A percentile compares a stretch with the other conserved stretches of the same genome.
Conservation (phyloP, 371 early-diverging fungal genomes). For the Umbelopsis sp. region DNA sequence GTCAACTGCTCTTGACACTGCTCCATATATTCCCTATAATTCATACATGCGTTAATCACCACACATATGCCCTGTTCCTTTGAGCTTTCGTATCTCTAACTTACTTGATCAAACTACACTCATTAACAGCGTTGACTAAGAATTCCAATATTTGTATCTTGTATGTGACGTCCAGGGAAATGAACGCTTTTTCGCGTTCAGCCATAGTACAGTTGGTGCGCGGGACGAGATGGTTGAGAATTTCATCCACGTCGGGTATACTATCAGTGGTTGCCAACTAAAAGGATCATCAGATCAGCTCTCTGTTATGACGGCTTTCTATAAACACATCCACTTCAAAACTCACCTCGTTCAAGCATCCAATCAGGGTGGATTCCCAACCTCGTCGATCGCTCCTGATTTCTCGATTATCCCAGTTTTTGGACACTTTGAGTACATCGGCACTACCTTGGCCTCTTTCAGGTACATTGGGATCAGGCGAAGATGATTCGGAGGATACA, state of each 20-base stretch:
- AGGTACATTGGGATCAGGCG: not conserved
- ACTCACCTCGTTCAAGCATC: slow-evolving; percentile 47
- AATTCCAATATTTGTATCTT: slow-evolving; percentile 48
- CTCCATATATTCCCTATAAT: slow-evolving; percentile 63
- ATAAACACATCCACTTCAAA: too few relatives aligned
- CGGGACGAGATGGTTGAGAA: slow-evolving; percentile 46
- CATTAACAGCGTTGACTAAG: slow-evolving; percentile 46
- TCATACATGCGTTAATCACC: not conserved
- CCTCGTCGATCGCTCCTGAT: slow-evolving; percentile 43
- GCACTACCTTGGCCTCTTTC: slow-evolving; percentile 16
- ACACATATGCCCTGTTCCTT: too few relatives aligned
- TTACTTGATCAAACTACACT: slow-evolving; percentile 48
- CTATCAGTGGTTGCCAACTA: slow-evolving; percentile 41
- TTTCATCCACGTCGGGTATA: slow-evolving; percentile 40
- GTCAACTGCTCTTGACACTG: slow-evolving; percentile 68
- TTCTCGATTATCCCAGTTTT: slow-evolving; percentile 49
- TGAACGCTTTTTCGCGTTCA: slow-evolving; percentile 50
- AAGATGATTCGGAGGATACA: not conserved
- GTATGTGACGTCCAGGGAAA: slow-evolving; percentile 36
- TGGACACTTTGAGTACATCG: slow-evolving; percentile 15
- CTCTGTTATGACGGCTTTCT: too few relatives aligned
- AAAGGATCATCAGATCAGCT: not conserved
- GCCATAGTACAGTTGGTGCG: slow-evolving; percentile 36
- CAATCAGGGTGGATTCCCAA: slow-evolving; percentile 50
- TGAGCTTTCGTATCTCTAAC: not conserved